Base-by-base conservation (phyloP, 139 green algal genomes). In the Gonium pectorale region DNA sequence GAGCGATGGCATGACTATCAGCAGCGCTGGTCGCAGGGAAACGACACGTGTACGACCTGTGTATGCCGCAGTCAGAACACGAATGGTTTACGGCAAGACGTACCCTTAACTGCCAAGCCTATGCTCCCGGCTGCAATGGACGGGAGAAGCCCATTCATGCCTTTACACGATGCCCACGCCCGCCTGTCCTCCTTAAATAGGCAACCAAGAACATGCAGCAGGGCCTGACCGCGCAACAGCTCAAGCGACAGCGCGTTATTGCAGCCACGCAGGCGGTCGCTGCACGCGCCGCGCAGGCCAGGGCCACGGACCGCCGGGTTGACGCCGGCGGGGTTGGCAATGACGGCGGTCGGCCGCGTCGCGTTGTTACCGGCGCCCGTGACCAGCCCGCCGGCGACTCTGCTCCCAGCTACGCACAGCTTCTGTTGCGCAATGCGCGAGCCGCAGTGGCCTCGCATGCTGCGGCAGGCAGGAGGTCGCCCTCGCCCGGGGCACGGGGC, bases 361-460 rank as follows among this genome's bases (percentile, higher is more conserved):
- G n/a, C n/a, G n/a, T n/a, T n/a, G n/a, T n/a, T n/a, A 62, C 44
- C 29, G 33, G 38, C 67, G 38, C 67, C 7, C 13, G 38, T 9
- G 67, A 52, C 22, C 40, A 4, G 2, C 33, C 21, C 67, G 19
- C 7, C 24, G 33, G 67, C 41, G 67, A 74, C 33, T 24, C 67
- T 21, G 69, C 44, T 27, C 43, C 46, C 40, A 41, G 37, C 73
- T 81, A 81, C 40, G 54, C 49, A 38, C 73, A 81, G 38, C 73
- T 81, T 4, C 73, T 81, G 22, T 11, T 27, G 37, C 26, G 15
- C n/a, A n/a, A n/a, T n/a, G n/a, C n/a, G n/a, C n/a, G 9, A 5
- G 59, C 29, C 5, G 27, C 27, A 22, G 59, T 40, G 59, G 59
- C 29, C 29, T 27, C 59, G 59, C 6, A 2, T 27, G 27, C 59